phyloP scores from a whole-genome alignment of 495 filamentous ascomycete genomes.

The Xylaria intraflava region DNA sequence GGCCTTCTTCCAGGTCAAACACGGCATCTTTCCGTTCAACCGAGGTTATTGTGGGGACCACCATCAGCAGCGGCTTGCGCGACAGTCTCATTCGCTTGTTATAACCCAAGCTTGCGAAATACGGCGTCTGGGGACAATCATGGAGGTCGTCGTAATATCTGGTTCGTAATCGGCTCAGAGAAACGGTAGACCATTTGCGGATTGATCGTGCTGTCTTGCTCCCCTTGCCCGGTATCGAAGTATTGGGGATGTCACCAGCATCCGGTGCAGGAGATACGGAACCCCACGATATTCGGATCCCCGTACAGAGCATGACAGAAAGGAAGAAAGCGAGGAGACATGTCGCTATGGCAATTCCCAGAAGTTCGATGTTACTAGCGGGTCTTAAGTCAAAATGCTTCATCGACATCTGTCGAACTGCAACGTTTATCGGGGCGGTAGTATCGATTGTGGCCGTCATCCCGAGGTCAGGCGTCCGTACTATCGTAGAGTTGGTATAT shows the following conservation, averaged over 20 bases:
- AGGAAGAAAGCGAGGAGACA: slow-evolving; percentile 9
- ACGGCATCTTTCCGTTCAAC: background rate
- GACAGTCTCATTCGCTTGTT: background rate
- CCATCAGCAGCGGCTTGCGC: background rate
- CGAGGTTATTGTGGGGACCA: background rate
- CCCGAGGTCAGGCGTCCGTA: background rate
- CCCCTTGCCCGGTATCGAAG: background rate
- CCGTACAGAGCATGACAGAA: background rate
- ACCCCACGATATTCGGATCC: background rate
- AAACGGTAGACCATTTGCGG: background rate
- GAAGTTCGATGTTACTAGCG: slow-evolving; percentile 2
- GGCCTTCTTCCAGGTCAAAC: slow-evolving; percentile 7
- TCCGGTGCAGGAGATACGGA: background rate
- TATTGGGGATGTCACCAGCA: background rate
- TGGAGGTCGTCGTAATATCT: background rate
- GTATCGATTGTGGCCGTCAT: background rate
- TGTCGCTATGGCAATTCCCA: slow-evolving; percentile 5
- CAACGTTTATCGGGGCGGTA: background rate
- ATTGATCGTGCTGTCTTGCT: background rate
- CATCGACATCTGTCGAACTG: background rate
- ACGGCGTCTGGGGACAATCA: background rate
- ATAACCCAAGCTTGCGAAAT: background rate
- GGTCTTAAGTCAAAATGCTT: background rate
- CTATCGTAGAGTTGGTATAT: background rate
- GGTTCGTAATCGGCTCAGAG: background rate